A percentile compares a stretch with the other conserved stretches of the same genome.
phyloP scores from a whole-genome alignment of 495 filamentous ascomycete genomes.

The Neurospora hispaniola region DNA sequence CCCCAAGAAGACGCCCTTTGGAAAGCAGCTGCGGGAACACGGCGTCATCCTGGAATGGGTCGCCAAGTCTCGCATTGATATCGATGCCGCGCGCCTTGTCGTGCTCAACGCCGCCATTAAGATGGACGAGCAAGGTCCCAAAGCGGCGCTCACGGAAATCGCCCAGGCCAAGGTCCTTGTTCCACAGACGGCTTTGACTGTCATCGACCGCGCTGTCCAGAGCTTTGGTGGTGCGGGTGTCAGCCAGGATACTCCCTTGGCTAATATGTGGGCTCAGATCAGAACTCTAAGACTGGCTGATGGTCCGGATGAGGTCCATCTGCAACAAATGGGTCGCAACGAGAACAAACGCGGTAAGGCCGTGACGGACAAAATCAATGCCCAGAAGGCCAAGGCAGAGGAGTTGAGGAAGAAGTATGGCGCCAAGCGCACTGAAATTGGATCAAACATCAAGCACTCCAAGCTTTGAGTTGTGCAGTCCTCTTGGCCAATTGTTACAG shows the following conservation, averaged over 20 bases:
- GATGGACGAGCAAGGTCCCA: slow-evolving; percentile 74
- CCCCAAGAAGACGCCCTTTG: slow-evolving; percentile 74
- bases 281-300: slow-evolving; percentile 78
- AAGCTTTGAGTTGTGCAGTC: slow-evolving; percentile 29
- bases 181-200: slow-evolving; percentile 61
- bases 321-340: slow-evolving; percentile 79
- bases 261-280: slow-evolving; percentile 75
- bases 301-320: slow-evolving; percentile 87
- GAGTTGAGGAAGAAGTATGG: slow-evolving; percentile 53
- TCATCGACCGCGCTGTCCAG: slow-evolving; percentile 84
- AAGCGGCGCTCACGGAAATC: slow-evolving; percentile 72
- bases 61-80: slow-evolving; percentile 78
- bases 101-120: slow-evolving; percentile 85
- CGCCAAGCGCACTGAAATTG: slow-evolving; percentile 37
- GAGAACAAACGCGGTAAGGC: slow-evolving; percentile 65
- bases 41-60: slow-evolving; percentile 93
- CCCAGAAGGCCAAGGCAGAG: slow-evolving; percentile 55
- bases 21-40: slow-evolving; percentile 66
- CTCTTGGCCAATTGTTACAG: not conserved
- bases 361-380: slow-evolving; percentile 50
- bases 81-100: slow-evolving; percentile 75
- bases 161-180: slow-evolving; percentile 81
- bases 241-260: slow-evolving; percentile 82
- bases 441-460: slow-evolving; percentile 37
- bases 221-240: slow-evolving; percentile 77